Percentiles rank a stretch among this genome's conserved stretches.
Conservation (phyloP, 306 rosid genomes). For the Lathyrus tuberosus region DNA sequence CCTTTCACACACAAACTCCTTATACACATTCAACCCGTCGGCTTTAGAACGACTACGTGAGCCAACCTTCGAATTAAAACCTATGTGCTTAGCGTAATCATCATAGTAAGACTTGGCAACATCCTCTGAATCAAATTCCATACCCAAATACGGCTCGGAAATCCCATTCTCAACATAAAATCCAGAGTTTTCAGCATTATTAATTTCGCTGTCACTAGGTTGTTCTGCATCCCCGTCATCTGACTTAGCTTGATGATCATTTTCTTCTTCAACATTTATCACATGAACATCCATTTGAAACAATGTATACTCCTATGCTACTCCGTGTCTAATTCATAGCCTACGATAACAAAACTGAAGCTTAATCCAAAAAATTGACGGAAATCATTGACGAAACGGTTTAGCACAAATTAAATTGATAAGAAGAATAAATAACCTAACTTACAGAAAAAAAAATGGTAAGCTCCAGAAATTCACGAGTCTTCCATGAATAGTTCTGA, state of each 20-base stretch:
- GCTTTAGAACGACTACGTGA: conserved; percentile 55
- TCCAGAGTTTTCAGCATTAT: conserved; percentile 50
- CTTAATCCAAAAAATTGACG: background rate
- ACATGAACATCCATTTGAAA: conserved; percentile 76
- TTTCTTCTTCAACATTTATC: conserved; percentile 64
- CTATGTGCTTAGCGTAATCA: conserved; percentile 69
- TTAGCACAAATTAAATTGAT: background rate
- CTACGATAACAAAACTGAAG: background rate
- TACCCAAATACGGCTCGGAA: conserved; percentile 67
- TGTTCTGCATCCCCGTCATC: conserved; percentile 57
- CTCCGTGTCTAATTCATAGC: conserved; percentile 28
- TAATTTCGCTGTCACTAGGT: conserved; percentile 53
- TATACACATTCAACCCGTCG: conserved; percentile 49
- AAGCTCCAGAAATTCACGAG: conserved; percentile 1
- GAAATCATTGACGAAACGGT: conserved; percentile 1
- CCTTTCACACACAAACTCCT: conserved; percentile 73
- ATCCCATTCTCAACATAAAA: conserved; percentile 51
- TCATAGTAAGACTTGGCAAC: conserved; percentile 63
- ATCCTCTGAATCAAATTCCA: conserved; percentile 81
- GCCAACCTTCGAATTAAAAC: conserved; percentile 64
- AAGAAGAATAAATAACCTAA: conserved; percentile 27
- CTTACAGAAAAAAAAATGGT: conserved; percentile 36
- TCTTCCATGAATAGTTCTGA: too few relatives aligned
- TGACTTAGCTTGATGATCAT: conserved; percentile 52
- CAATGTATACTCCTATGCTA: conserved; percentile 34